Percentiles rank a stretch among this genome's conserved stretches.
Evolutionary conservation across 208 protist genomes (phyloP).

Genomic region (Trypanosoma cruzi): DNA sequence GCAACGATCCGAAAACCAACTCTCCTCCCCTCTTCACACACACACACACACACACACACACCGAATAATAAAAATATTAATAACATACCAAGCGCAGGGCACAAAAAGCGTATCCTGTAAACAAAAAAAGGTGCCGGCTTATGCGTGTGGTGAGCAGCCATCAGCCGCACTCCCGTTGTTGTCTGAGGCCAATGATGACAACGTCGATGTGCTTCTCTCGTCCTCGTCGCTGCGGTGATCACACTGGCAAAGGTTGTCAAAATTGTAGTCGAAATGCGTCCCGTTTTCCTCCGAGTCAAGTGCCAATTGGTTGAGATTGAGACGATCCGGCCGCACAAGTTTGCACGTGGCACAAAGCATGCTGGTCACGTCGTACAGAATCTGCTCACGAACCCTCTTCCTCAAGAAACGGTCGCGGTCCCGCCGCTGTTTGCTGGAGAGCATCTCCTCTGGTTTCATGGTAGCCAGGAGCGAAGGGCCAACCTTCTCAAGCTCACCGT

Average conservation of each 20-base stretch:
- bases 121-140: background rate
- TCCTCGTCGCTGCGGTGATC: constrained; percentile 63
- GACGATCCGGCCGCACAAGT: constrained; percentile 73
- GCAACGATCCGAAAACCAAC: background rate
- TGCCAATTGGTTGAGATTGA: constrained; percentile 88
- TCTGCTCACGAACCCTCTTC: constrained; percentile 84
- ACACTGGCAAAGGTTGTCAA: constrained; percentile 85
- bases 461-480: constrained; percentile 44
- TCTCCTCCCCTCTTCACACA: background rate
- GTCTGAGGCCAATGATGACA: background rate
- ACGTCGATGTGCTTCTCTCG: constrained; percentile 14
- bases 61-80: too few relatives aligned
- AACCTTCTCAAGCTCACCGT: constrained; percentile 57
- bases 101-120: background rate
- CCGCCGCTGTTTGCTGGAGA: constrained; percentile 54
- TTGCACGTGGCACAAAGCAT: constrained; percentile 88
- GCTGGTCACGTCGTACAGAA: constrained; percentile 69
- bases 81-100: too few relatives aligned
- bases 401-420: constrained; percentile 44
- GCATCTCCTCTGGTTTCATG: constrained; percentile 80
- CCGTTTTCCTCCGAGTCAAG: constrained; percentile 90
- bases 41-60: background rate
- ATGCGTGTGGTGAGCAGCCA: background rate
- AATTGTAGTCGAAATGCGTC: constrained; percentile 92
- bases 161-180: background rate